phyloP scores from a whole-genome alignment of 768 basidiomycete species.

The Hygrophoropsis aurantiaca region DNA sequence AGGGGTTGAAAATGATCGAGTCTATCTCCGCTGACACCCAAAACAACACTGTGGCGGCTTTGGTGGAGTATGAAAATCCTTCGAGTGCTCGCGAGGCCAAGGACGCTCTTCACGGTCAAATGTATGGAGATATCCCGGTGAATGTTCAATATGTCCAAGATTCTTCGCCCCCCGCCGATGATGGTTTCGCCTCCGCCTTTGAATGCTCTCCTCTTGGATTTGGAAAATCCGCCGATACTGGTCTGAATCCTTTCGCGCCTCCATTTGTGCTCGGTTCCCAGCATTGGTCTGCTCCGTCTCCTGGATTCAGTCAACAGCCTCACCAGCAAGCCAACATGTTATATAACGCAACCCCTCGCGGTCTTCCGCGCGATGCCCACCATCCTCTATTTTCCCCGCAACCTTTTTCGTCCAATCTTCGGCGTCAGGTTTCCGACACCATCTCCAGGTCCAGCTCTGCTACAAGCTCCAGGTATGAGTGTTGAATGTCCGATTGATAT shows the following conservation, averaged over 20 bases:
- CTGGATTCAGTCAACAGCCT: slow-evolving; percentile 3
- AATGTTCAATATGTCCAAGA: slow-evolving; percentile 36
- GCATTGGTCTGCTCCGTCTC: not conserved
- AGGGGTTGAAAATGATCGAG: slow-evolving; percentile 54
- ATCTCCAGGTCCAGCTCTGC: slow-evolving; percentile 34
- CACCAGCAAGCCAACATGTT: slow-evolving; percentile 4
- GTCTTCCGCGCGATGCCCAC: slow-evolving; percentile 20
- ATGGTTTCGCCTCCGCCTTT: slow-evolving; percentile 8
- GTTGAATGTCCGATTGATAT: not conserved
- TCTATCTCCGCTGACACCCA: slow-evolving; percentile 23
- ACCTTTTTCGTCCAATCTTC: slow-evolving; percentile 14
- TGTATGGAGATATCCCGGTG: slow-evolving; percentile 51
- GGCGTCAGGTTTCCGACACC: slow-evolving; percentile 14
- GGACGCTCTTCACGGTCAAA: slow-evolving; percentile 58
- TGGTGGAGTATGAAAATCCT: slow-evolving; percentile 62
- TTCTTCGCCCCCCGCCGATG: slow-evolving; percentile 2
- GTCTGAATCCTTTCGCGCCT: slow-evolving; percentile 32
- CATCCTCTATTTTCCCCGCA: slow-evolving; percentile 20
- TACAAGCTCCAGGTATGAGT: slow-evolving; percentile 31
- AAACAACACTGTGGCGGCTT: slow-evolving; percentile 47
- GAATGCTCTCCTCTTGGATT: slow-evolving; percentile 1
- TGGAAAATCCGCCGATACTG: slow-evolving; percentile 17
- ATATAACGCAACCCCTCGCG: slow-evolving; percentile 7
- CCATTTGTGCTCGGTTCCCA: slow-evolving; percentile 26
- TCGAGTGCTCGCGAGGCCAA: slow-evolving; percentile 65